phyloP scores from a whole-genome alignment of 352 stramenopile species.

The Elongisporangium anandrum region DNA sequence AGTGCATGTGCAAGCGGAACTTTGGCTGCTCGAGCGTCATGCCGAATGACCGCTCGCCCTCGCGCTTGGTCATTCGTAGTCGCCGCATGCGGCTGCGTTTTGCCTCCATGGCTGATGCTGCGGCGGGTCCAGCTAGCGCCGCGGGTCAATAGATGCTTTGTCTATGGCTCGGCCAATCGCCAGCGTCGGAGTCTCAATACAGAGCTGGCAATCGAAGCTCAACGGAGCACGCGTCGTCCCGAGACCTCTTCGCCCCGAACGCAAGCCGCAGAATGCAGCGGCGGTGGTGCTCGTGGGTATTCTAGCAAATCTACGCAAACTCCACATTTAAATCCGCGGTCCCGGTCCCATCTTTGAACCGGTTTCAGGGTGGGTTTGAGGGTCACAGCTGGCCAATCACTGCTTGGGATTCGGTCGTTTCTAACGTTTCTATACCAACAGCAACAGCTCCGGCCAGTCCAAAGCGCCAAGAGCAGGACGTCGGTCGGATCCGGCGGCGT shows the following conservation, averaged over 20 bases:
- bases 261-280: neutral
- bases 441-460: neutral
- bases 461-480: neutral
- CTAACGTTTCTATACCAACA: slow-evolving; percentile 9
- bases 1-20: slow-evolving; percentile 13
- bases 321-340: neutral
- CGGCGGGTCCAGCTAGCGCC: neutral
- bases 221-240: neutral
- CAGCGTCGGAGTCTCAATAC: neutral
- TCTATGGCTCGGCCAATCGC: neutral
- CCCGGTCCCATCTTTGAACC: neutral
- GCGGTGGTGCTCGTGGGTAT: neutral
- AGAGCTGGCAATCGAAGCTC: neutral
- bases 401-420: slow-evolving; percentile 6
- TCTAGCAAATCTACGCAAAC: neutral
- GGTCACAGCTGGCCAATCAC: neutral
- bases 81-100: slow-evolving; percentile 8
- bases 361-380: neutral
- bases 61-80: slow-evolving; percentile 36
- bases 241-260: neutral
- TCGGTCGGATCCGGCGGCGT: neutral
- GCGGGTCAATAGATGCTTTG: neutral
- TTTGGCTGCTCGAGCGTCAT: slow-evolving; percentile 55
- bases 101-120: neutral
- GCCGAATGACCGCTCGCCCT: slow-evolving; percentile 55